phyloP scores from a whole-genome alignment of 1,284 basidiomycete species.

The Ganoderma resinaceum region DNA sequence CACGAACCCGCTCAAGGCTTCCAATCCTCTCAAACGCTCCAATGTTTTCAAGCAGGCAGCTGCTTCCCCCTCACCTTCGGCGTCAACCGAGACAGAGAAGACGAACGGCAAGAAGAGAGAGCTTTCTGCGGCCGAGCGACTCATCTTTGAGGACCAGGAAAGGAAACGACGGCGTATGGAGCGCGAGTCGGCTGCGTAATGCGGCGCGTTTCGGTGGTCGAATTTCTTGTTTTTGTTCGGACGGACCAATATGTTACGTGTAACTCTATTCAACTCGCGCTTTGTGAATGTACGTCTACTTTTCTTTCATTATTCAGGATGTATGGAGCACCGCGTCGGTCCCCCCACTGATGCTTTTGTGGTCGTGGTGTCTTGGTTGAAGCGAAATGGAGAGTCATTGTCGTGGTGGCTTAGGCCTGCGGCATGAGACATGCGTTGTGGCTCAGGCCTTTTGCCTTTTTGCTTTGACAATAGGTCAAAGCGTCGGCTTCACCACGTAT shows the following conservation, averaged over 20 bases:
- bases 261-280: slow-evolving; percentile 28
- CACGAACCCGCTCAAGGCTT: slow-evolving; percentile 55
- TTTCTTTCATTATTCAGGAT: slow-evolving; percentile 8
- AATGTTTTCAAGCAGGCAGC: slow-evolving; percentile 77
- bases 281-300: slow-evolving; percentile 25
- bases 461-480: slow-evolving; percentile 22
- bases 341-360: slow-evolving; percentile 9
- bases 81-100: slow-evolving; percentile 31
- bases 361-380: slow-evolving; percentile 2
- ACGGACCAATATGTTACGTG: slow-evolving; percentile 29
- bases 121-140: slow-evolving; percentile 83
- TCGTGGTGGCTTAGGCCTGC: slow-evolving; percentile 2
- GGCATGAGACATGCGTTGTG: slow-evolving; percentile 14
- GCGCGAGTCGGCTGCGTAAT: slow-evolving; percentile 47
- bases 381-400: slow-evolving; percentile 7
- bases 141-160: slow-evolving; percentile 89
- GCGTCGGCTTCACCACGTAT: slow-evolving; percentile 15
- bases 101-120: slow-evolving; percentile 56
- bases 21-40: slow-evolving; percentile 65
- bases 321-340: background rate
- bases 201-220: slow-evolving; percentile 6
- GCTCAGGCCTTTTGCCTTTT: slow-evolving; percentile 21
- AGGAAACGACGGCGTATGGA: slow-evolving; percentile 79
- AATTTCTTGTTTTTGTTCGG: slow-evolving; percentile 7
- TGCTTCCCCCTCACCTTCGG: slow-evolving; percentile 22